A percentile compares a stretch with the other conserved stretches of the same genome.
phyloP scores from a whole-genome alignment of 2,329 filamentous ascomycete species.

The Metarhizium rileyi region DNA sequence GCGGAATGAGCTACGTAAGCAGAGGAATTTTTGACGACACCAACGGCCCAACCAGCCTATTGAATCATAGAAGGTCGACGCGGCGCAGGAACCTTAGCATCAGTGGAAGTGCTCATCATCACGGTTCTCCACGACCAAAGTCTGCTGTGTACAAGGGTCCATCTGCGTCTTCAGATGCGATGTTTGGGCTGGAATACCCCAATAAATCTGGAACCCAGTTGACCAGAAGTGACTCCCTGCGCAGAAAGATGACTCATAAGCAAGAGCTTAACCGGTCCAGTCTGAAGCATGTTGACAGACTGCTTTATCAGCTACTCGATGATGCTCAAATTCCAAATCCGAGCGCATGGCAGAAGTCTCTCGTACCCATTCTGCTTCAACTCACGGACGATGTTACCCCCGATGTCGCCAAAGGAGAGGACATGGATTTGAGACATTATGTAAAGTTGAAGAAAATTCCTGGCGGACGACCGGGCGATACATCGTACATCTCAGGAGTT shows the following conservation, averaged over 20 bases:
- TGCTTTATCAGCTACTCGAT: conserved; percentile 73
- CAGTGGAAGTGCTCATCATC: conserved; percentile 57
- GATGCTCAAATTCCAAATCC: conserved; percentile 66
- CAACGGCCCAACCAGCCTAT: conserved; percentile 43
- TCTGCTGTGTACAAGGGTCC: conserved; percentile 47
- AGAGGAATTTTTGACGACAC: conserved; percentile 57
- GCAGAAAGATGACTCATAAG: conserved; percentile 61
- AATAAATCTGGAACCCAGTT: conserved; percentile 37
- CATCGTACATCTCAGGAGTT: conserved; percentile 90
- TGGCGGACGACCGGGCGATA: conserved; percentile 81
- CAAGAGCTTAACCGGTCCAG: conserved; percentile 82
- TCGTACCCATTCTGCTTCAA: conserved; percentile 81
- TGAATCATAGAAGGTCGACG: conserved; percentile 49
- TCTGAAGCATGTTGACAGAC: conserved; percentile 74
- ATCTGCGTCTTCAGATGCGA: conserved; percentile 40
- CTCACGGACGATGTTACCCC: conserved; percentile 93
- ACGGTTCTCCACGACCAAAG: conserved; percentile 62
- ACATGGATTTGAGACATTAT: conserved; percentile 95
- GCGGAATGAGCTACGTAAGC: conserved; percentile 57
- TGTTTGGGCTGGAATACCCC: conserved; percentile 37
- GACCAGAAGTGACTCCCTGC: conserved; percentile 76
- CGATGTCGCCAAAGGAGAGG: conserved; percentile 80
- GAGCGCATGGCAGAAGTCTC: conserved; percentile 76
- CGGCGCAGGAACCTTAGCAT: conserved; percentile 77
- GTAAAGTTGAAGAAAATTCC: conserved; percentile 96